Percentiles rank a stretch among this genome's conserved stretches.
These are phyloP conservation scores for Neurospora sp. DNA, from an alignment of 2,329 filamentous ascomycete genomes.

Conservation along the genomic window DNA sequence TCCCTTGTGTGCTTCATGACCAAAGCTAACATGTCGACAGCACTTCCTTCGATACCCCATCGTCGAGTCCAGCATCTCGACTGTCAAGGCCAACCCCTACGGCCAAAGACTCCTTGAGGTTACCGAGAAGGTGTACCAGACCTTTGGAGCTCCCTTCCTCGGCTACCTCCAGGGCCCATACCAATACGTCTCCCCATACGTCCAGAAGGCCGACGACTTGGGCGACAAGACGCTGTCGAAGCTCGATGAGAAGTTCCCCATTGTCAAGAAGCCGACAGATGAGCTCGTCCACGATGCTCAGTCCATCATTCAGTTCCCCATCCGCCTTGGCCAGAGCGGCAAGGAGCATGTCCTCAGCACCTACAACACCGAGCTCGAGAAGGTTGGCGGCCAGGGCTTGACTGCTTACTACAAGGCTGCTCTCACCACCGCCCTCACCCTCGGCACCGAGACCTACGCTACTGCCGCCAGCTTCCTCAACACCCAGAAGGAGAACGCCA, in stretches of 20 bases:
- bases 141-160: constrained; percentile 66
- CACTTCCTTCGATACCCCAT: constrained; percentile 79
- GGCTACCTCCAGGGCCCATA: constrained; percentile 73
- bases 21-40: constrained; percentile 32
- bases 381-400: constrained; percentile 51
- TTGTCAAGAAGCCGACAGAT: constrained; percentile 64
- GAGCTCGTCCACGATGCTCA: constrained; percentile 58
- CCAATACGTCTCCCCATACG: constrained; percentile 74
- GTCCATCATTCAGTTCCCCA: constrained; percentile 50
- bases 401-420: constrained; percentile 62
- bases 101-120: constrained; percentile 74
- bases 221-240: constrained; percentile 61
- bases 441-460: constrained; percentile 53
- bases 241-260: constrained; percentile 61
- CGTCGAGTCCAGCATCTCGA: constrained; percentile 65
- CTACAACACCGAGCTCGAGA: constrained; percentile 51
- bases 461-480: constrained; percentile 51
- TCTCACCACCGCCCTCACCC: constrained; percentile 55
- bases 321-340: constrained; percentile 50
- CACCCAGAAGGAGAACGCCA: constrained; percentile 51
- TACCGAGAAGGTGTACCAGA: constrained; percentile 63
- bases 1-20: neutral
- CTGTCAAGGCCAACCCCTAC: constrained; percentile 72
- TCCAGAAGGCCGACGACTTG: constrained; percentile 68
- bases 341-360: constrained; percentile 50